phyloP scores from a whole-genome alignment of 108 stramenopile species.

The Fistulifera solaris region DNA sequence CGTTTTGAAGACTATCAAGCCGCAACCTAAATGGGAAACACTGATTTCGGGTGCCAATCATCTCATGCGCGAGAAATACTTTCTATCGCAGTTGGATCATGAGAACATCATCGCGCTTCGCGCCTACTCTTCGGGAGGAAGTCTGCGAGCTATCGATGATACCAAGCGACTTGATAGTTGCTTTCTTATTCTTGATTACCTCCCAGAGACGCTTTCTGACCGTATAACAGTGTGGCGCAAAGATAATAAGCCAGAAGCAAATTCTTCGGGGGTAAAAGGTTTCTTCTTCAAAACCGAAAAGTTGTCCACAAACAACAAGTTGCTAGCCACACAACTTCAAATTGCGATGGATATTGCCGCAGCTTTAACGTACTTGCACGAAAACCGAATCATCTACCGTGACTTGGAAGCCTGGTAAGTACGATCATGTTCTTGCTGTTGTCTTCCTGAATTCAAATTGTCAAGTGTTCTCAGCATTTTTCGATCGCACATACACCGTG shows the following conservation, averaged over 20 bases:
- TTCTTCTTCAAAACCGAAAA: slow-evolving; percentile 7
- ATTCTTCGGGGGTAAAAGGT: slow-evolving; percentile 8
- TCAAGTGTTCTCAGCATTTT: too few relatives aligned
- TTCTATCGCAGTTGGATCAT: neutral
- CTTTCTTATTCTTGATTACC: slow-evolving; percentile 39
- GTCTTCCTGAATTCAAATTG: too few relatives aligned
- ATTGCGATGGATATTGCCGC: slow-evolving; percentile 31
- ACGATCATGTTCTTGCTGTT: too few relatives aligned
- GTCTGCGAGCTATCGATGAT: slow-evolving; percentile 35
- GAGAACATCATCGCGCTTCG: slow-evolving; percentile 1
- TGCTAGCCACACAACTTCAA: slow-evolving; percentile 28
- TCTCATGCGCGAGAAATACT: slow-evolving; percentile 14
- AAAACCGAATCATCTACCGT: slow-evolving; percentile 28
- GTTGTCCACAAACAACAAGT: slow-evolving; percentile 21
- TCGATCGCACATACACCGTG: too few relatives aligned
- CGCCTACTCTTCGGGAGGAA: neutral
- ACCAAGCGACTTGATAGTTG: slow-evolving; percentile 39
- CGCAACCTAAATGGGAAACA: slow-evolving; percentile 11
- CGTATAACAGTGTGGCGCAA: slow-evolving; percentile 35
- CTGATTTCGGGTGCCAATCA: slow-evolving; percentile 45
- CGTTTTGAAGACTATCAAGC: too few relatives aligned
- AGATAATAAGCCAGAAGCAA: slow-evolving; percentile 20
- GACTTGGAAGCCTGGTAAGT: slow-evolving; percentile 42
- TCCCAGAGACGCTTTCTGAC: slow-evolving; percentile 27
- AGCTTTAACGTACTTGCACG: slow-evolving; percentile 37